phyloP scores from a whole-genome alignment of 768 basidiomycete genomes.

The Xerocomellus intermedius region DNA sequence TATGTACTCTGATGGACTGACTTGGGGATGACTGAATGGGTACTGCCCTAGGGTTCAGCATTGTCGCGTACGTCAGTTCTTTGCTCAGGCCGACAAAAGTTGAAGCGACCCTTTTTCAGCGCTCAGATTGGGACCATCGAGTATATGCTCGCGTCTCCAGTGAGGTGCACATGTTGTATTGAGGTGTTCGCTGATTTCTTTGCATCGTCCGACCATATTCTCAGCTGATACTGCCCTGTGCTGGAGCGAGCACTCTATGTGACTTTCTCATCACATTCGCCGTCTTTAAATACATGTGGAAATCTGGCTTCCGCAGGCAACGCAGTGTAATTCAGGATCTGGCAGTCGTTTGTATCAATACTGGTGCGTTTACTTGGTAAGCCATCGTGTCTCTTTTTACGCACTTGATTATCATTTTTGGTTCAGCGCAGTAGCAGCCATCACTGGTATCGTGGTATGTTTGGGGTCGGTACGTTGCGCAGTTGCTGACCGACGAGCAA shows the following conservation, averaged over 20 bases:
- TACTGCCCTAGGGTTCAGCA: neutral
- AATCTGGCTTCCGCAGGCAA: constrained; percentile 9
- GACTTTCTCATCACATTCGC: constrained; percentile 3
- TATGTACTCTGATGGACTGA: neutral
- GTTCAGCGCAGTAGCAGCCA: neutral
- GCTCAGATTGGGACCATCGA: neutral
- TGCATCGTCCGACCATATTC: neutral
- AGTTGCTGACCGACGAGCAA: neutral
- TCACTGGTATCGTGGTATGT: constrained; percentile 7
- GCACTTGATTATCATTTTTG: neutral
- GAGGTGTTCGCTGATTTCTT: neutral
- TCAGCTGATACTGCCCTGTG: neutral
- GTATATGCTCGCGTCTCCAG: neutral
- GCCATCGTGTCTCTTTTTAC: neutral
- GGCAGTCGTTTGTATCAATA: constrained; percentile 14
- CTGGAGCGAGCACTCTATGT: neutral
- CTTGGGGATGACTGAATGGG: neutral
- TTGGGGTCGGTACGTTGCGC: neutral
- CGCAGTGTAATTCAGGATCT: constrained; percentile 7
- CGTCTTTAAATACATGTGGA: constrained; percentile 20
- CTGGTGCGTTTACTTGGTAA: constrained; percentile 13
- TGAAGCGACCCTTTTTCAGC: neutral
- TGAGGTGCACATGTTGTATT: neutral
- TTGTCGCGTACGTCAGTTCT: constrained; percentile 2
- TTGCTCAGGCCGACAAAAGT: neutral